Conservation (phyloP, 108 stramenopile species). For the Asterionellopsis glacialis region DNA sequence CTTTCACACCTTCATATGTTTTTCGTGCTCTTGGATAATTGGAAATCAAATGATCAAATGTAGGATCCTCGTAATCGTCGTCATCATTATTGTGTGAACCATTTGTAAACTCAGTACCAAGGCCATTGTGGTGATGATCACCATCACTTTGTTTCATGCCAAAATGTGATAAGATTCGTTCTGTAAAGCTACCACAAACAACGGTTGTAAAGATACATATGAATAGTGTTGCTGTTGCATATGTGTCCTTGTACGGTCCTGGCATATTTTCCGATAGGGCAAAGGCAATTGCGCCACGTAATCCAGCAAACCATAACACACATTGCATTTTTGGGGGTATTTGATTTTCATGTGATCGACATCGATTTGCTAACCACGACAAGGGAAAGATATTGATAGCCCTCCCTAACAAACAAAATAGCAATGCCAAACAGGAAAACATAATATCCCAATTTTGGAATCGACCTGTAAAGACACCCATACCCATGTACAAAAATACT, state of each 20-base stretch:
- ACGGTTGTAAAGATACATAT: conserved; percentile 96
- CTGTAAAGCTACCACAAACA: conserved; percentile 94
- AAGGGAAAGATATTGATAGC: conserved; percentile 91
- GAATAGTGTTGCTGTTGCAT: conserved; percentile 86
- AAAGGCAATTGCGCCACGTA: conserved; percentile 95
- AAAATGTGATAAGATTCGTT: conserved; percentile 70
- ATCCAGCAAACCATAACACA: conserved; percentile 95
- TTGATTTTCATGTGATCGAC: conserved; percentile 47
- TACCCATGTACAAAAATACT: conserved; percentile 97
- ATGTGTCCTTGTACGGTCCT: conserved; percentile 77
- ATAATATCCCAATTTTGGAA: conserved; percentile 69
- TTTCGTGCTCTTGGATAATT: conserved; percentile 4
- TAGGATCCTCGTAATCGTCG: background rate
- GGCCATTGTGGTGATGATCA: too few relatives aligned
- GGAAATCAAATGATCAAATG: background rate
- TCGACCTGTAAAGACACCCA: conserved; percentile 90
- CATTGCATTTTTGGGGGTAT: conserved; percentile 79
- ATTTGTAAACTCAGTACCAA: too few relatives aligned
- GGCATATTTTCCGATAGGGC: conserved; percentile 93
- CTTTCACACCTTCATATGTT: conserved; percentile 38
- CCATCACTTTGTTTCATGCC: conserved; percentile 73
- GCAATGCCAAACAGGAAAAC: conserved; percentile 74
- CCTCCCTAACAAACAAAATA: conserved; percentile 83
- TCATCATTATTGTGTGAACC: background rate
- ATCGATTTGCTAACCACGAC: conserved; percentile 79